A percentile compares a stretch with the other conserved stretches of the same genome.
These are phyloP conservation scores for Wickerhamiella sorbophila DNA, from an alignment of 805 yeast genomes.

Conservation along the genomic window DNA sequence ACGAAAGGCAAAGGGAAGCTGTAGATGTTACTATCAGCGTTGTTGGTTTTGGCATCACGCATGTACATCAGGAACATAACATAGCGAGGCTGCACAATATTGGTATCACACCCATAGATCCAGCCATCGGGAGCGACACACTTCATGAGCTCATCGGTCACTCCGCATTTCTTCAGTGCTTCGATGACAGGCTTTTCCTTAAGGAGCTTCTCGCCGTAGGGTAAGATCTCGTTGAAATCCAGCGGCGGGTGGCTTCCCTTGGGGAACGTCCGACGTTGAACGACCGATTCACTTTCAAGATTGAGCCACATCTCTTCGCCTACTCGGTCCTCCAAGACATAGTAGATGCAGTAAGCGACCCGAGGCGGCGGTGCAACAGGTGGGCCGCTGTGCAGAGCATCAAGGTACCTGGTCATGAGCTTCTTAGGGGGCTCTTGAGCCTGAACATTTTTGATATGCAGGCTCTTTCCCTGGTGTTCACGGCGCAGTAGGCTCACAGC, in stretches of 20 bases:
- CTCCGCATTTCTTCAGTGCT: conserved; percentile 74
- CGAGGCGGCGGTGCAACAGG: conserved; percentile 46
- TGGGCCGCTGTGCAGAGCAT: conserved; percentile 43
- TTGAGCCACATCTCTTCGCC: conserved; percentile 64
- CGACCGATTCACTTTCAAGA: conserved; percentile 44
- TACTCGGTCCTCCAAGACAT: conserved; percentile 32
- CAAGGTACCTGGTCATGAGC: conserved; percentile 50
- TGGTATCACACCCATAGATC: conserved; percentile 73
- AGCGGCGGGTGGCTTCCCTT: conserved; percentile 58
- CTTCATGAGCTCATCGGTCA: conserved; percentile 12
- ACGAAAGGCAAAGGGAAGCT: conserved; percentile 61
- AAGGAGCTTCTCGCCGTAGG: conserved; percentile 11
- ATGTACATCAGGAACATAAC: conserved; percentile 65
- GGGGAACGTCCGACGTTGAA: conserved; percentile 41
- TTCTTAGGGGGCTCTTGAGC: conserved; percentile 60
- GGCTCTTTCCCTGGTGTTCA: conserved; percentile 19
- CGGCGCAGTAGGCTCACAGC: conserved; percentile 19
- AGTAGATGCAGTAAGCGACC: conserved; percentile 54
- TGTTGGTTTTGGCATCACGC: conserved; percentile 42
- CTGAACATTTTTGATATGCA: conserved; percentile 24
- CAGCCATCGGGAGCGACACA: conserved; percentile 29
- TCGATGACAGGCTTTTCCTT: conserved; percentile 89
- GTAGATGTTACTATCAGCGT: conserved; percentile 37
- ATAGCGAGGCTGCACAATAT: conserved; percentile 26
- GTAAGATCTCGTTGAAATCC: conserved; percentile 35